Conservation (phyloP, 805 yeast genomes). For the Zygosaccharomyces lentus region DNA sequence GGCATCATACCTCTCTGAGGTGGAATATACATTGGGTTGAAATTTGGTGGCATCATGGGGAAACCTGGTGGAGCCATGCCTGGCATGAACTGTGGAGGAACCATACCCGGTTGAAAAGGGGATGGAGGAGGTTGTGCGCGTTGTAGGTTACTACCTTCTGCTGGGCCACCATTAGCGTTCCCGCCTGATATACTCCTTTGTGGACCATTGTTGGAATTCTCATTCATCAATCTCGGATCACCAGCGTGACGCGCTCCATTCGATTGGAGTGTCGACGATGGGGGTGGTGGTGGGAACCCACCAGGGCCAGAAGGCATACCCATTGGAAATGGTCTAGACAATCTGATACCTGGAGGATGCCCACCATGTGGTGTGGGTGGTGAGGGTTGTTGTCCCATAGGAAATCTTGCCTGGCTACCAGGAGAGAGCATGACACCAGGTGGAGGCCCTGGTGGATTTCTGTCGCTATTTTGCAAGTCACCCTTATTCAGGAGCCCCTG, state of each 20-base stretch:
- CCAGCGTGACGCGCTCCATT: constrained; percentile 3
- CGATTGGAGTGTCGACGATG: constrained; percentile 11
- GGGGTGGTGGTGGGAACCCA: constrained; percentile 19
- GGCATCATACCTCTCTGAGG: constrained; percentile 26
- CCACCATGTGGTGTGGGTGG: constrained; percentile 11
- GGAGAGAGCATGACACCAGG: constrained; percentile 17
- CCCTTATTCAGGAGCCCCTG: constrained; percentile 31
- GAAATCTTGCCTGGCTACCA: constrained; percentile 7
- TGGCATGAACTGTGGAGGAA: constrained; percentile 26
- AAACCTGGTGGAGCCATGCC: constrained; percentile 33
- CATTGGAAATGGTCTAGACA: constrained; percentile 20
- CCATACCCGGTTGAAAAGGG: constrained; percentile 14
- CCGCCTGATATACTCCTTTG: not conserved
- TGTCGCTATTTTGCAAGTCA: constrained; percentile 14
- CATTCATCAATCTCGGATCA: constrained; percentile 9
- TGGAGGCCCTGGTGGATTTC: constrained; percentile 10
- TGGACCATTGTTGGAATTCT: not conserved
- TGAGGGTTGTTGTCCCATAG: constrained; percentile 7
- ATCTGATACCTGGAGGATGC: constrained; percentile 11
- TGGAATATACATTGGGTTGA: constrained; percentile 20
- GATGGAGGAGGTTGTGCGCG: constrained; percentile 8
- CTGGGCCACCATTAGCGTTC: not conserved
- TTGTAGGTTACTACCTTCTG: not conserved
- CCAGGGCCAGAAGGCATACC: constrained; percentile 26
- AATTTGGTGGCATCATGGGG: constrained; percentile 25